Conservation (phyloP, 2,329 filamentous ascomycete genomes). For the Pseudopyrenochaeta lycopersici region DNA sequence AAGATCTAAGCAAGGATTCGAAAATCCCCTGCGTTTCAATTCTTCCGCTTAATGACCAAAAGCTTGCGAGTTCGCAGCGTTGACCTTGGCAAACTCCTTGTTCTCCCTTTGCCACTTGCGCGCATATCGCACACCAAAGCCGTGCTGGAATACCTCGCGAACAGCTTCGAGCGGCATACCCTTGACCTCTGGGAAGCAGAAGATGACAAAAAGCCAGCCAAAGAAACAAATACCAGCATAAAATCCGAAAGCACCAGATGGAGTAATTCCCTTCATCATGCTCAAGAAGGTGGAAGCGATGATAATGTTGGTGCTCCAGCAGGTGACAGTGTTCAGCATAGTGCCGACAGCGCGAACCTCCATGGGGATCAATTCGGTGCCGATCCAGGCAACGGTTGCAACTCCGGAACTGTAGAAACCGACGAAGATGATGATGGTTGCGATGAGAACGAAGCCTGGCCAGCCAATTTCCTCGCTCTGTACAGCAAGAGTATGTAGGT, state of each 20-base stretch:
- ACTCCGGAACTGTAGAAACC: conserved; percentile 46
- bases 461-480: conserved; percentile 39
- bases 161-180: conserved; percentile 49
- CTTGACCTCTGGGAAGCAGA: conserved; percentile 50
- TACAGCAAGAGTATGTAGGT: conserved; percentile 45
- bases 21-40: background rate
- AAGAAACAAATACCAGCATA: conserved; percentile 48
- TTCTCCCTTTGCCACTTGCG: conserved; percentile 49
- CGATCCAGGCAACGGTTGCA: conserved; percentile 49
- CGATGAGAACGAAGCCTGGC: conserved; percentile 47
- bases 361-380: conserved; percentile 48
- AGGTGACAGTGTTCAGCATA: conserved; percentile 45
- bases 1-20: background rate
- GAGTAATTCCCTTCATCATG: conserved; percentile 52
- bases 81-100: conserved; percentile 43
- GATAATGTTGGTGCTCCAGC: conserved; percentile 48
- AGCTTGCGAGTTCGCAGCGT: conserved; percentile 26
- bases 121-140: conserved; percentile 47
- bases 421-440: conserved; percentile 50
- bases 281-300: conserved; percentile 50
- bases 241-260: conserved; percentile 50
- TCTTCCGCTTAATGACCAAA: conserved; percentile 28
- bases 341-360: conserved; percentile 51
- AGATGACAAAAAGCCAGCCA: conserved; percentile 46
- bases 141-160: conserved; percentile 45